Base-by-base conservation (phyloP, 1,139 yeast species). In the Debaryomyces coudertii region DNA sequence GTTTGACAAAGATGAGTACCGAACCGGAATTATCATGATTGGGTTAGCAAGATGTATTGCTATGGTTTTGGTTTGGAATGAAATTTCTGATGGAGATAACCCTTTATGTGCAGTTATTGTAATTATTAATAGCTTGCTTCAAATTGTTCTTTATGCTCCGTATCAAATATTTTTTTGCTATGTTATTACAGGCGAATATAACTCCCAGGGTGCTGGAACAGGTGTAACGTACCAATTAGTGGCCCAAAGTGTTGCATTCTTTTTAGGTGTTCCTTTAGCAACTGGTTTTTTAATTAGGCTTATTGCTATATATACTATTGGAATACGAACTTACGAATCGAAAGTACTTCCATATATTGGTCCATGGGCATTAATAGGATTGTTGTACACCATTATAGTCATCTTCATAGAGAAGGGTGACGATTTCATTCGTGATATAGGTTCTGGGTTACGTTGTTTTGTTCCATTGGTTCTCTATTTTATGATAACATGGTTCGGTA, bases 31-130 rank as follows among this genome's bases (percentile, higher is more conserved):
- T 5, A 79, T 82, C 35, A 72, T 82, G 76, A 79, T 82, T 40
- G 87, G 86, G 1, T 53, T 78, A 36, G 86, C 85, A 2, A 60
- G 86, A 47, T 82, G 87, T 57, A 80, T 82, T 52, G 86, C 86
- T 23, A 82, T 82, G 86, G 85, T 81, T 1, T 61, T 82, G 40
- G 60, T 81, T n/a, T 82, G 86, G 87, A 81, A 77, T 55, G 75
- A 77, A 20, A 66, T 82, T 14, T 80, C 85, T 1, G 71, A 65
- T 12, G 87, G 86, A 4, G 82, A 80, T 54, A 61, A 63, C 41
- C 69, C 70, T 30, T 63, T 78, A 43, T 82, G 87, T 62, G 83
- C 83, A 3, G 58, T 79, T 7, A 53, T 81, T 18, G 85, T 82
- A 0, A 64, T 80, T 7, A 56, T 80, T 40, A 82, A 82, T 59